Evolutionary conservation across 139 green algal genomes (phyloP), one percentile per base, ranked within the genome.

Genomic region (Chlamydomonas sp.): DNA sequence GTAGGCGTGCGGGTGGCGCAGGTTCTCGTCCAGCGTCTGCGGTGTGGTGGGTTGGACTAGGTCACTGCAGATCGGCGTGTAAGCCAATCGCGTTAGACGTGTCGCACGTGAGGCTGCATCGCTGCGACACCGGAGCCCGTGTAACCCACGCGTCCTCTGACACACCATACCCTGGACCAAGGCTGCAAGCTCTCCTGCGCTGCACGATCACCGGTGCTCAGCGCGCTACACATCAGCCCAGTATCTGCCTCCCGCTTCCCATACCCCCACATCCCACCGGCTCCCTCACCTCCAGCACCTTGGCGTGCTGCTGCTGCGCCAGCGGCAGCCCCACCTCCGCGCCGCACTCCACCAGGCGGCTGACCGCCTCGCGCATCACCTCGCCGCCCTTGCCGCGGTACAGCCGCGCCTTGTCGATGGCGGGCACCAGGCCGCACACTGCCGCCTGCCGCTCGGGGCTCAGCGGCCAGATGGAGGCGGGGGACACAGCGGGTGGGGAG

Each of bases 301-400:
- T 91, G 69, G 80, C 58, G 75, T 94, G 88, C 83, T 95, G 91
- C 31, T 69, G 67, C 2, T 12, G 5, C 1, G 77, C 86, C 63
- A 97, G 83, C 60, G 91, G 91, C 85, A 97, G 85, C 0, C n/a
- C 61, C 5, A 90, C 90, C 49, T 18, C 57, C 9, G 90, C 84
- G 9, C 88, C 72, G 77, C 93, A 89, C 71, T 90, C 82, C 49
- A 96, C 90, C 49, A 95, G 89, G 64, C 90, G 86, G 85, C 93
- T 96, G 17, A 97, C 93, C 3, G 95, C 97, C 31, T 90, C 90
- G 6, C 97, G 93, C 96, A 99, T 98, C 20, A 93, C 76, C 90
- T 98, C 96, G 0, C 97, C 97, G 68, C 97, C 98, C 86, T 98
- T 98, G 63, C 98, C 98, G 1, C 94, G 91, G 87, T 96, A 97